Conservation (phyloP, 2,329 filamentous ascomycete species). For the Corynespora cassiicola region DNA sequence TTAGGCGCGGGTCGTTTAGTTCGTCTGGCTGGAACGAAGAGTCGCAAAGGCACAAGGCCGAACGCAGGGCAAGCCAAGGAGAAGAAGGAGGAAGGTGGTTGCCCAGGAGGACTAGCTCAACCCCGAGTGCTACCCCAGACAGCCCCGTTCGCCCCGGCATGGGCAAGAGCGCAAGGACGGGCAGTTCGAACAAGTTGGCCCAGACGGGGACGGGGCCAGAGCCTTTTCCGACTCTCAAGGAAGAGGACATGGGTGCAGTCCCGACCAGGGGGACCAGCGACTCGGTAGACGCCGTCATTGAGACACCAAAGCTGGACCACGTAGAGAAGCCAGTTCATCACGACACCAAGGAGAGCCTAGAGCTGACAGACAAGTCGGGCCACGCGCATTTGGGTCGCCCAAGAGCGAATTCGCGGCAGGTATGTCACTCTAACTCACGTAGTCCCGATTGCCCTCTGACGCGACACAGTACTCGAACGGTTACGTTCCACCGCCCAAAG, state of each 20-base stretch:
- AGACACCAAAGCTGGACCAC: no score
- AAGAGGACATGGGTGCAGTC: slow-evolving; percentile 26
- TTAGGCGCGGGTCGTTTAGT: slow-evolving; percentile 46
- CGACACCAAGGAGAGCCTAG: slow-evolving; percentile 27
- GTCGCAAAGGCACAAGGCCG: slow-evolving; percentile 30
- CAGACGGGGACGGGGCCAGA: slow-evolving; percentile 23
- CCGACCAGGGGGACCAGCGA: slow-evolving; percentile 4
- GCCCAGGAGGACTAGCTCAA: slow-evolving; percentile 11
- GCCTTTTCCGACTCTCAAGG: slow-evolving; percentile 38
- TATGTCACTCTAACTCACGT: slow-evolving; percentile 14
- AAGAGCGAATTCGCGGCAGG: slow-evolving; percentile 21
- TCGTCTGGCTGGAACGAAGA: slow-evolving; percentile 41
- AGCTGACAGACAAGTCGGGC: slow-evolving; percentile 21
- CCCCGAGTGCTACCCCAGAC: slow-evolving; percentile 8
- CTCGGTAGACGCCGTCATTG: slow-evolving; percentile 1
- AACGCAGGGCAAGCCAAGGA: slow-evolving; percentile 30
- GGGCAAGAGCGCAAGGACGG: slow-evolving; percentile 10
- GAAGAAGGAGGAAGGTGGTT: slow-evolving; percentile 18
- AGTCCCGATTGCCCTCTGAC: no score
- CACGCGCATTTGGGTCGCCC: slow-evolving; percentile 17
- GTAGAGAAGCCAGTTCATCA: no score
- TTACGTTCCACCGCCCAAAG: slow-evolving; percentile 51
- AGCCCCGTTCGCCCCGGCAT: slow-evolving; percentile 7
- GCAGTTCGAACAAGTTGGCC: slow-evolving; percentile 18
- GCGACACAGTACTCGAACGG: slow-evolving; percentile 45